Conservation (phyloP, 345 rosid genomes). For the Mallotus nudiflorus region DNA sequence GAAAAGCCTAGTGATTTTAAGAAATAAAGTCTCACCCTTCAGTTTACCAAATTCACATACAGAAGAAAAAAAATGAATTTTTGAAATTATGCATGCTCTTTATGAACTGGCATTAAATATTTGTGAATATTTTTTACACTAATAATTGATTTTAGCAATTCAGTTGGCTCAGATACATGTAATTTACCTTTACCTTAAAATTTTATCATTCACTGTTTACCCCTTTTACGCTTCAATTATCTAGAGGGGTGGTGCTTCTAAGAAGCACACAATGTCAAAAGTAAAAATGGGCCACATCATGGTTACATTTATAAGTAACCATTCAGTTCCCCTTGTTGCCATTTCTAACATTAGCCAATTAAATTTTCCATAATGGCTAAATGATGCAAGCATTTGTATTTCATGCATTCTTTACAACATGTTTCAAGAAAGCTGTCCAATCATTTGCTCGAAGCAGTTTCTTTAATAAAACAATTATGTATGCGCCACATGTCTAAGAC, state of each 20-base stretch:
- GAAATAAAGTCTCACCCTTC: neutral
- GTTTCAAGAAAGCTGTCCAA: neutral
- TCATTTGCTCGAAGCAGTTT: neutral
- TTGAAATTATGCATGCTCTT: too few species aligned
- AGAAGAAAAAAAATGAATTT: neutral
- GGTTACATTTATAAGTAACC: neutral
- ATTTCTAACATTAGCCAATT: neutral
- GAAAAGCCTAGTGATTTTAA: constrained; percentile 5
- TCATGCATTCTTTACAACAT: neutral
- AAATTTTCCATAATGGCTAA: neutral
- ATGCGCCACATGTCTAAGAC: neutral
- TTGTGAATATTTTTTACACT: neutral
- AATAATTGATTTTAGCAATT: neutral
- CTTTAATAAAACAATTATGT: neutral
- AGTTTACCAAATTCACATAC: neutral
- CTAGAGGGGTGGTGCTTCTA: neutral
- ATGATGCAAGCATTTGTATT: neutral
- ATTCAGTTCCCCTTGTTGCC: neutral
- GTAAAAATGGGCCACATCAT: neutral
- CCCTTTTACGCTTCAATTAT: too few species aligned
- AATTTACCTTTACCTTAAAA: neutral
- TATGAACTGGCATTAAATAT: neutral
- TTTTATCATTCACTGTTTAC: neutral
- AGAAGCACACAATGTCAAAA: neutral
- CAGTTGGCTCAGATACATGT: neutral